Conservation (phyloP, 345 rosid genomes). For the Hibiscus tridactylites region DNA sequence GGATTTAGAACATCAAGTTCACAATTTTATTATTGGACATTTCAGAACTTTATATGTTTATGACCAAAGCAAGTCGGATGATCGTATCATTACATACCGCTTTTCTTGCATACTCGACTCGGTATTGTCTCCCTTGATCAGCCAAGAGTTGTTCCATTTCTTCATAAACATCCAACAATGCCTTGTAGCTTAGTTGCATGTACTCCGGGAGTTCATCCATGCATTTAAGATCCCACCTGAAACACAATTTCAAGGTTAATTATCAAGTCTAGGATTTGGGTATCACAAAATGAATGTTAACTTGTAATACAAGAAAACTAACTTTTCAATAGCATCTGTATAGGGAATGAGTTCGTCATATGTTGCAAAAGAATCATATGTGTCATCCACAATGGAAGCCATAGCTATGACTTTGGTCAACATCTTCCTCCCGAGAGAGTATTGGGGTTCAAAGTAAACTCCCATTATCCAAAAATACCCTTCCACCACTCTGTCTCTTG, state of each 20-base stretch:
- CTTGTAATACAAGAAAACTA: neutral
- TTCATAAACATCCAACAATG: slow-evolving; percentile 22
- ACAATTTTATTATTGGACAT: neutral
- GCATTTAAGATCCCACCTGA: slow-evolving; percentile 20
- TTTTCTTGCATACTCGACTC: slow-evolving; percentile 22
- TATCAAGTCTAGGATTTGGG: too few species aligned
- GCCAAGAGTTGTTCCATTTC: slow-evolving; percentile 20
- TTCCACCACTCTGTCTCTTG: slow-evolving; percentile 25
- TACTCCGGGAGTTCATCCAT: slow-evolving; percentile 20
- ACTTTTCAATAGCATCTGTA: slow-evolving; percentile 23
- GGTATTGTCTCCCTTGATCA: slow-evolving; percentile 10
- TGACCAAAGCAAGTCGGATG: neutral
- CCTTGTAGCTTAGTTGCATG: slow-evolving; percentile 27
- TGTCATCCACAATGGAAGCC: slow-evolving; percentile 18
- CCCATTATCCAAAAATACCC: slow-evolving; percentile 22
- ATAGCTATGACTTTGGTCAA: slow-evolving; percentile 17
- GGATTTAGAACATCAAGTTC: neutral
- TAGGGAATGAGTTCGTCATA: slow-evolving; percentile 15
- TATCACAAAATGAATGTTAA: too few species aligned
- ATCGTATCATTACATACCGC: slow-evolving; percentile 6
- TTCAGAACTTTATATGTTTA: neutral
- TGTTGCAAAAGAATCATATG: slow-evolving; percentile 15
- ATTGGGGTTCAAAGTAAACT: slow-evolving; percentile 20
- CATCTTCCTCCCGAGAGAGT: slow-evolving; percentile 11
- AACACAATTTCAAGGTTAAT: neutral